phyloP scores from a whole-genome alignment of 192 early-diverging fungal genomes.

The Backusella tarrabulga region DNA sequence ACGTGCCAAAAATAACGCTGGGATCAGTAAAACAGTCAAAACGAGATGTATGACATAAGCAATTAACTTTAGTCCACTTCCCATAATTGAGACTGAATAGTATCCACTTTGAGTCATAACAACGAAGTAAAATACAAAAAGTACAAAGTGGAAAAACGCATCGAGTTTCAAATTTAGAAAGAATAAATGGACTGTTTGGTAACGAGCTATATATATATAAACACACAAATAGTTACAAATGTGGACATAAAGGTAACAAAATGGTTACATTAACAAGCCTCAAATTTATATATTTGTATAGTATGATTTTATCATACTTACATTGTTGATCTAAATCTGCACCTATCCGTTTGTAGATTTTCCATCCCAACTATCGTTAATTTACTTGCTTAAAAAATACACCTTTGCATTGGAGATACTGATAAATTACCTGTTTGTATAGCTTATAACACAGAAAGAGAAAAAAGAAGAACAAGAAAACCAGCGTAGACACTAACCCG shows the following conservation, averaged over 20 bases:
- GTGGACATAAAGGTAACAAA: too few relatives aligned
- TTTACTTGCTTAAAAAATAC: not conserved
- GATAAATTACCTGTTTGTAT: not conserved
- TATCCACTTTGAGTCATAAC: slow-evolving; percentile 21
- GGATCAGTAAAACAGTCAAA: slow-evolving; percentile 14
- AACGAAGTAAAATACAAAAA: slow-evolving; percentile 19
- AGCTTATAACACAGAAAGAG: not conserved
- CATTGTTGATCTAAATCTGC: slow-evolving; percentile 16
- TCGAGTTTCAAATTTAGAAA: slow-evolving; percentile 26
- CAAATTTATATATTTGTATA: not conserved
- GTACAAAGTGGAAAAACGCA: slow-evolving; percentile 17
- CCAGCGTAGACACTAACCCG: not conserved
- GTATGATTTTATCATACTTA: slow-evolving; percentile 3
- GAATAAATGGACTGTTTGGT: slow-evolving; percentile 14
- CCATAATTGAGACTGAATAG: not conserved
- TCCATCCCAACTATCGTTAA: slow-evolving; percentile 17
- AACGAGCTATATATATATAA: slow-evolving; percentile 7
- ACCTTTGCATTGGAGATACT: not conserved
- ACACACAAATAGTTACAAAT: not conserved
- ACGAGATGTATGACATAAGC: slow-evolving; percentile 22
- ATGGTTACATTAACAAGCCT: not conserved
- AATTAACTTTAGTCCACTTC: not conserved
- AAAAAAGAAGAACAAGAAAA: not conserved
- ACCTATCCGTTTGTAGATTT: slow-evolving; percentile 22
- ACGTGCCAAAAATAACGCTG: slow-evolving; percentile 14